Evolutionary conservation across 768 basidiomycete species (phyloP).

Genomic region (Naganishia onofrii): DNA sequence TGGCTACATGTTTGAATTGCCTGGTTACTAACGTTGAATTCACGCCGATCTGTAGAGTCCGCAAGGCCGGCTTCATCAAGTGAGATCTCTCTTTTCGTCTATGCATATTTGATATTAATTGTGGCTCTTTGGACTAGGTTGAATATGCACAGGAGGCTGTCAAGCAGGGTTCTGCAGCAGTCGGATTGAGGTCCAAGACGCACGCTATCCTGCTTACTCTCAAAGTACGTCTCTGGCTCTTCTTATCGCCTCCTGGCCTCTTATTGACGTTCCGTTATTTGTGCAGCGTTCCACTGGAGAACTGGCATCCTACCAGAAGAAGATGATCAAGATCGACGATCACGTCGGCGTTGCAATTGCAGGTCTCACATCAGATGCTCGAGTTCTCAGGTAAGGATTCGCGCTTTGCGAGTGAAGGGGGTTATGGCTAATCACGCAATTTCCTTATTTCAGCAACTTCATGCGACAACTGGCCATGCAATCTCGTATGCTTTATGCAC

Average conservation of each 20-base stretch:
- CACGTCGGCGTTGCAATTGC: constrained; percentile 99
- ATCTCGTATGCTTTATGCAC: constrained; percentile 89
- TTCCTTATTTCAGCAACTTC: constrained; percentile 71
- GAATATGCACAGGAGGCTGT: constrained; percentile 99
- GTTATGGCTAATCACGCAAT: neutral
- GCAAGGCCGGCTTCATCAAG: constrained; percentile 82
- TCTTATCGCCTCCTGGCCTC: neutral
- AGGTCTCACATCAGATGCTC: constrained; percentile 95
- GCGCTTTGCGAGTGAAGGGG: neutral
- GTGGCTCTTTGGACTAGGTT: constrained; percentile 59
- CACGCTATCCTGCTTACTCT: constrained; percentile 88
- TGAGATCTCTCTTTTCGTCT: neutral
- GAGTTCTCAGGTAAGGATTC: constrained; percentile 77
- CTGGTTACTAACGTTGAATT: neutral
- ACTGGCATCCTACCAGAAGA: constrained; percentile 98
- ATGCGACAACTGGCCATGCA: constrained; percentile 99
- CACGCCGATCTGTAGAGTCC: constrained; percentile 54
- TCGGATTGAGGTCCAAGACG: constrained; percentile 90
- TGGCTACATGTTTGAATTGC: neutral
- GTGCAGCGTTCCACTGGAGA: constrained; percentile 91
- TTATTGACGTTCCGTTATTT: neutral
- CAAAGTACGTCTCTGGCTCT: constrained; percentile 62
- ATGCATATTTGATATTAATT: neutral
- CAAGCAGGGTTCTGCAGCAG: constrained; percentile 98
- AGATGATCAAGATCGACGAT: constrained; percentile 99